Evolutionary conservation across 139 green algal species (phyloP), one percentile per base, ranked within the genome.

Genomic region (Chlamydomonas sphaeroides): DNA sequence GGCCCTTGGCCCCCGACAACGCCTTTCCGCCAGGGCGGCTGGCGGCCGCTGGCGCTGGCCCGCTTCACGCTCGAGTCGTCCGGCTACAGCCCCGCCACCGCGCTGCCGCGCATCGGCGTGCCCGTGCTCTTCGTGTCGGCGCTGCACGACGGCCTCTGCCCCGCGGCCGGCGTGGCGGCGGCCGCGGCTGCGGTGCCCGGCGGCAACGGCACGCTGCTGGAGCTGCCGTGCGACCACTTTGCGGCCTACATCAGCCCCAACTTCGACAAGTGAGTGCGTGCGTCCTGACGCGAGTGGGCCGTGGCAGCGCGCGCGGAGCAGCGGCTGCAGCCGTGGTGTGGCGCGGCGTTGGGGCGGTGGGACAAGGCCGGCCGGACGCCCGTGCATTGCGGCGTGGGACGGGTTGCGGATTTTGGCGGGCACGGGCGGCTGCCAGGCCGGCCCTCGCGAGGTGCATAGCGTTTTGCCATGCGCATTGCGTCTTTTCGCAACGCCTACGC

Each of bases 121-220:
- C 86, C 86, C 11, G 78, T 91, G 65, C 73, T 92, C n/a, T 82
- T 87, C 35, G 48, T 87, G 15, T 53, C 84, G 23, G 84, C 86
- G 14, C 53, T 57, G 0, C 62, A 69, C 6, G 89, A 92, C 81
- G 25, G n/a, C 23, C 72, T 91, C 30, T 91, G 86, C 56, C 86
- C 89, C 0, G 35, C 70, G 0, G 70, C 66, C 5, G 36, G 73
- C 26, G 78, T 86, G 8, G 32, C 53, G 33, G 33, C 45, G 5
- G 85, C 85, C 3, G 70, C 83, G 23, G 75, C 23, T 48, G 67
- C 35, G 41, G 23, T 36, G 72, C 85, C 66, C 63, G 57, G 42
- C 15, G 48, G 56, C 25, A 39, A 18, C 35, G 42, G 25, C 28
- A 38, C 38, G 30, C 39, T 83, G 65, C 17, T 80, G 41, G 84